A percentile compares a stretch with the other conserved stretches of the same genome.
Evolutionary conservation across 2,329 filamentous ascomycete genomes (phyloP).

Genomic region (Cadophora sp.): DNA sequence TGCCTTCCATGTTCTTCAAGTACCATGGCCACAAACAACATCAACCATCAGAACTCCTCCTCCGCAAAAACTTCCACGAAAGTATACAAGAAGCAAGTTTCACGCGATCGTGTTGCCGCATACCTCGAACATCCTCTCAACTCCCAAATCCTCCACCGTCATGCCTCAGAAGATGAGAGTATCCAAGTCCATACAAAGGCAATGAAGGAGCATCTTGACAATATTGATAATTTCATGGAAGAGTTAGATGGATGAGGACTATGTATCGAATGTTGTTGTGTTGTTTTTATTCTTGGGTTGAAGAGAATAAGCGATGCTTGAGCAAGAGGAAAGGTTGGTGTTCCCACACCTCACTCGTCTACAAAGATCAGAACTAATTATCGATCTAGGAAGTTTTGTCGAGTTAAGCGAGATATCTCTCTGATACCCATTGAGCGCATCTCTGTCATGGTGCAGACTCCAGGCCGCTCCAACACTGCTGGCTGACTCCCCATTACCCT

Average conservation of each 20-base stretch:
- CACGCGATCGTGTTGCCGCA: background rate
- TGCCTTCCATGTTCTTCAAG: background rate
- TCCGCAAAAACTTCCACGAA: background rate
- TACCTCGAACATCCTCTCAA: background rate
- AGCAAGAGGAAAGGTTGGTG: no score
- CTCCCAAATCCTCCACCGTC: background rate
- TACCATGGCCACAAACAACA: background rate
- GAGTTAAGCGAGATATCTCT: no score
- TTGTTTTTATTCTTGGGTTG: no score
- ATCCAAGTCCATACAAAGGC: background rate
- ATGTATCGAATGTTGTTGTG: no score
- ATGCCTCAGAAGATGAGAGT: background rate
- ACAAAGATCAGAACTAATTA: no score
- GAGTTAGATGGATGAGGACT: background rate
- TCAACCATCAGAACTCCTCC: background rate
- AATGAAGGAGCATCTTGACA: constrained; percentile 10
- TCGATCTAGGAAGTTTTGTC: no score
- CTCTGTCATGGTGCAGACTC: no score
- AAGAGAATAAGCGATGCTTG: no score
- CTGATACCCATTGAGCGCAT: no score
- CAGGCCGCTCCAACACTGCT: no score
- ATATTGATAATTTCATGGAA: constrained; percentile 11
- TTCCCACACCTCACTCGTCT: no score
- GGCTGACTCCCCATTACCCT: no score
- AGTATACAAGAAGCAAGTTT: background rate